A percentile compares a stretch with the other conserved stretches of the same genome.
These are phyloP conservation scores for Fusarium sp. DNA, from an alignment of 2,329 filamentous ascomycete genomes.

Conservation along the genomic window DNA sequence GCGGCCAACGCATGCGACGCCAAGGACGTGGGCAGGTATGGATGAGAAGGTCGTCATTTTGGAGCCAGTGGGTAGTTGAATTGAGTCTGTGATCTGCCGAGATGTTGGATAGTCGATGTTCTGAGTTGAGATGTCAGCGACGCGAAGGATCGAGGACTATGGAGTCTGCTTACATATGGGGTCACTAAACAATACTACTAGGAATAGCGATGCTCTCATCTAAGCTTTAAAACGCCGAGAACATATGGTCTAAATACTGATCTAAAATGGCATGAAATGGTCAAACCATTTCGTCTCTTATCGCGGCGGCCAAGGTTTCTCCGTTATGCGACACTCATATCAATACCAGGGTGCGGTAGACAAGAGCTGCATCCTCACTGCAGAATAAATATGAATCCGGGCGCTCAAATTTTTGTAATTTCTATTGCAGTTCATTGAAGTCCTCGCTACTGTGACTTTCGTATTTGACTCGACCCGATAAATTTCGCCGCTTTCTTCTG, in stretches of 20 bases:
- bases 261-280: neutral
- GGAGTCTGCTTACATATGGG: conserved; percentile 8
- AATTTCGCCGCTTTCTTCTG: neutral
- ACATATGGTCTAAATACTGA: neutral
- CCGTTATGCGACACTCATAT: neutral
- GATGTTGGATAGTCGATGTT: neutral
- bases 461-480: neutral
- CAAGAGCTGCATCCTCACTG: neutral
- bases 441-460: neutral
- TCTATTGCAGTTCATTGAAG: neutral
- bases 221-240: neutral
- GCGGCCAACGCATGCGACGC: conserved; percentile 40
- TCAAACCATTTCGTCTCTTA: neutral
- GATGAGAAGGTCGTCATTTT: conserved; percentile 41
- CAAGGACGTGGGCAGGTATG: conserved; percentile 39
- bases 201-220: neutral
- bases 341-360: neutral
- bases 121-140: neutral
- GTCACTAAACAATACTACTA: neutral
- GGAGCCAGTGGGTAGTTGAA: neutral
- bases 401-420: neutral
- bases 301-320: neutral
- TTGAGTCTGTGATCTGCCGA: neutral
- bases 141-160: neutral
- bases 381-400: neutral